Evolutionary conservation across 495 filamentous ascomycete genomes (phyloP).

Genomic region (Hyaloscypha finlandica): DNA sequence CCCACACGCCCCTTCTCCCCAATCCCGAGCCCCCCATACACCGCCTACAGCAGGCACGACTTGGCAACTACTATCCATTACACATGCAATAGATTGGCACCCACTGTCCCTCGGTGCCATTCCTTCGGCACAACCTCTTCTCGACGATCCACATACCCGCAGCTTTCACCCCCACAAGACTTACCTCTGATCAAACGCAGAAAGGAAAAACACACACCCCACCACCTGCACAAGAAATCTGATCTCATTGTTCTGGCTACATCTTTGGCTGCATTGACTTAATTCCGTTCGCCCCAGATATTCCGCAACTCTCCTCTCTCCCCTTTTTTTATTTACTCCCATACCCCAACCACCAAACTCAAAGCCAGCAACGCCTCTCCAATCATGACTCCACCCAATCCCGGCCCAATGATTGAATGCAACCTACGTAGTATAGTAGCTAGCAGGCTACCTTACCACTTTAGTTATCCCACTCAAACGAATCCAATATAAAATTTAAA

Average conservation of each 20-base stretch:
- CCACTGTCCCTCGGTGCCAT: too few species aligned
- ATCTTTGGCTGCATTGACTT: background rate
- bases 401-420: background rate
- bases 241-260: background rate
- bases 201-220: background rate
- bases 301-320: background rate
- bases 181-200: background rate
- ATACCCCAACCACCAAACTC: too few species aligned
- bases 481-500: background rate
- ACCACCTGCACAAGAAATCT: constrained; percentile 2
- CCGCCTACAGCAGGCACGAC: too few species aligned
- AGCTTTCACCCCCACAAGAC: background rate
- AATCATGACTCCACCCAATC: background rate
- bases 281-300: background rate
- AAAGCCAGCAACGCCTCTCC: background rate
- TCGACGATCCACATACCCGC: background rate
- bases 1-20: too few species aligned
- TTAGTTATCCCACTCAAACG: too few species aligned
- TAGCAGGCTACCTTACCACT: too few species aligned
- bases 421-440: background rate
- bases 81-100: too few species aligned
- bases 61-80: too few species aligned
- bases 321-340: background rate
- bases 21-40: too few species aligned
- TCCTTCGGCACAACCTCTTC: background rate